Conservation (phyloP, 2,329 filamentous ascomycete species). For the Nemania abortiva region DNA sequence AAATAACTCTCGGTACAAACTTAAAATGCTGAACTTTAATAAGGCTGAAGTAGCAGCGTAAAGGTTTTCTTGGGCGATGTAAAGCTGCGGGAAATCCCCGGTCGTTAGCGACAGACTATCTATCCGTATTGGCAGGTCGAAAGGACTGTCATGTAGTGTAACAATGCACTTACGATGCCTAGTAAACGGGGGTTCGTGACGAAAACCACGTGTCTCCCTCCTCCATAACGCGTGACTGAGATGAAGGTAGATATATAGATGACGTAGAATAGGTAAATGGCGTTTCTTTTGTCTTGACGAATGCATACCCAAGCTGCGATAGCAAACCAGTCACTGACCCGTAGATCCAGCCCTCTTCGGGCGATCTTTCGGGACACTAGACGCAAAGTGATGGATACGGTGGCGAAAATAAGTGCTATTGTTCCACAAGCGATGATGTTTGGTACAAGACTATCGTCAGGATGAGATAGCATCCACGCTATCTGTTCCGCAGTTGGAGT, state of each 20-base stretch:
- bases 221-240: background rate
- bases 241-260: background rate
- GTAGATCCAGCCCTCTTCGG: background rate
- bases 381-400: background rate
- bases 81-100: conserved; percentile 2
- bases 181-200: conserved; percentile 14
- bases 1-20: conserved; percentile 14
- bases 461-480: conserved; percentile 1
- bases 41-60: conserved; percentile 1
- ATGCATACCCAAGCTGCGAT: conserved; percentile 4
- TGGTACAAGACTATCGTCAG: background rate
- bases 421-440: background rate
- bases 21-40: conserved; percentile 21
- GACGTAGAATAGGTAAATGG: conserved; percentile 1
- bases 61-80: conserved; percentile 1
- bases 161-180: conserved; percentile 11
- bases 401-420: background rate
- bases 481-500: background rate
- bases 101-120: background rate
- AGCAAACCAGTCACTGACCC: conserved; percentile 8
- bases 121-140: too few species aligned
- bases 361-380: conserved; percentile 4
- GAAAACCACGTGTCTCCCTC: conserved; percentile 19
- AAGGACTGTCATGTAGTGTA: background rate
- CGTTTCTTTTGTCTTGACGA: background rate